Base-by-base conservation (phyloP, 208 protist genomes). In the Leishmania arabica region DNA sequence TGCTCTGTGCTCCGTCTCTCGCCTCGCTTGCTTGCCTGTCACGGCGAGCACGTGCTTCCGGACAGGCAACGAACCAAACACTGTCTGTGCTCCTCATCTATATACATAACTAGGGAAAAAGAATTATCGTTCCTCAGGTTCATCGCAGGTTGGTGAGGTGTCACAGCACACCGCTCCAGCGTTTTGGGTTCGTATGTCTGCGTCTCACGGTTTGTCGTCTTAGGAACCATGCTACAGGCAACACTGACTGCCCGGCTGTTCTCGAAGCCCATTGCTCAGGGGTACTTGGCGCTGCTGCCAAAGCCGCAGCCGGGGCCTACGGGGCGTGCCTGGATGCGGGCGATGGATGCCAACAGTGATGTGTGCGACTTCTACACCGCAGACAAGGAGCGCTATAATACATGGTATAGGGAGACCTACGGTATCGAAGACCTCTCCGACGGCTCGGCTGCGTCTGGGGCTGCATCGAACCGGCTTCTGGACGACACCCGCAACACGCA, bases 321-420 rank as follows among this genome's bases (percentile, higher is more conserved):
- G 54, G 86, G 90, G 2, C 87, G 82, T 3, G 75, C 80, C 17
- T 95, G 92, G 91, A 86, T 85, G 79, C 82, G 89, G 27, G 90
- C 91, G 17, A 90, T 90, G 82, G 84, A 89, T 24, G 83, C 85
- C 2, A 94, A 97, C 77, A 78, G 72, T 42, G 93, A 94, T 66
- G 89, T 97, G 21, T 77, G 83, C 49, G 81, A 91, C 53, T 88
- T 88, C 64, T 93, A 91, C 82, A 90, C 81, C 4, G 82, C 89
- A 1, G 84, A 90, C 75, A 86, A 84, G 45, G 91, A 93, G 79
- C 83, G 87, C 17, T 97, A 97, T 81, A 89, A 93, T 66, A 85
- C 85, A 65, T 97, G 93, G 93, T 97, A 95, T 84, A 90, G 89
- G 47, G 85, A 86, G 65, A 95, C 90, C 49, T 95, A 97, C 78